Evolutionary conservation across 2,329 filamentous ascomycete species (phyloP).

Genomic region (Fusarium chaquense): DNA sequence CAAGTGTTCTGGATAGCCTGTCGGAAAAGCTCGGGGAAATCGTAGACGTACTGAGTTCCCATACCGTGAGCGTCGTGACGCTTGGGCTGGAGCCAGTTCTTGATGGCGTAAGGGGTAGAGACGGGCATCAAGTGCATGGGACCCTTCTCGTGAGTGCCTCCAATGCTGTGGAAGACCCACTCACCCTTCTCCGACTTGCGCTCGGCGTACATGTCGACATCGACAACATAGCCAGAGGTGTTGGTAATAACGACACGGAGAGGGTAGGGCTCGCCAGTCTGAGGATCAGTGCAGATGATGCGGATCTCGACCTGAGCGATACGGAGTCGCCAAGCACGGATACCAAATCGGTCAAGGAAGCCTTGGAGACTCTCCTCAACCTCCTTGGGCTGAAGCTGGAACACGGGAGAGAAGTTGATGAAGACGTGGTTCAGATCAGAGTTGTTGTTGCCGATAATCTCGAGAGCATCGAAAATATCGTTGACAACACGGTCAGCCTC

Average conservation of each 20-base stretch:
- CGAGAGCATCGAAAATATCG: constrained; percentile 95
- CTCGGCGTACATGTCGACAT: constrained; percentile 98
- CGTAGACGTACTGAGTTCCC: constrained; percentile 99
- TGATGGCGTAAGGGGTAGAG: constrained; percentile 92
- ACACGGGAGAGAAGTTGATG: constrained; percentile 98
- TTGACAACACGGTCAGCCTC: constrained; percentile 97
- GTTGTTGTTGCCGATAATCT: constrained; percentile 99
- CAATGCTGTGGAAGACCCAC: constrained; percentile 98
- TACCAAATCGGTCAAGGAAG: constrained; percentile 96
- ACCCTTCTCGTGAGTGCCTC: constrained; percentile 93
- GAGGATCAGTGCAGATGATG: constrained; percentile 94
- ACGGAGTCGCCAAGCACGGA: constrained; percentile 94
- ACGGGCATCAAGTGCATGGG: constrained; percentile 94
- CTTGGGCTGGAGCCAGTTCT: constrained; percentile 99
- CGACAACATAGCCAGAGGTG: constrained; percentile 96
- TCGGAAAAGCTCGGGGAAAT: constrained; percentile 99
- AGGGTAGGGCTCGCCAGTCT: constrained; percentile 86
- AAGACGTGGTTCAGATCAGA: constrained; percentile 99
- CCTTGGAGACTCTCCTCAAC: constrained; percentile 93
- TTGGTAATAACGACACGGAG: constrained; percentile 97
- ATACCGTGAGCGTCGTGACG: constrained; percentile 99
- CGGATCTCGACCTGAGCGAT: constrained; percentile 98
- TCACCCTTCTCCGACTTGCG: constrained; percentile 98
- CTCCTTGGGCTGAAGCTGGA: constrained; percentile 89
- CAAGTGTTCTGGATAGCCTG: constrained; percentile 98